Evolutionary conservation across 192 early-diverging fungal species (phyloP).

Genomic region (Dispira simplex): DNA sequence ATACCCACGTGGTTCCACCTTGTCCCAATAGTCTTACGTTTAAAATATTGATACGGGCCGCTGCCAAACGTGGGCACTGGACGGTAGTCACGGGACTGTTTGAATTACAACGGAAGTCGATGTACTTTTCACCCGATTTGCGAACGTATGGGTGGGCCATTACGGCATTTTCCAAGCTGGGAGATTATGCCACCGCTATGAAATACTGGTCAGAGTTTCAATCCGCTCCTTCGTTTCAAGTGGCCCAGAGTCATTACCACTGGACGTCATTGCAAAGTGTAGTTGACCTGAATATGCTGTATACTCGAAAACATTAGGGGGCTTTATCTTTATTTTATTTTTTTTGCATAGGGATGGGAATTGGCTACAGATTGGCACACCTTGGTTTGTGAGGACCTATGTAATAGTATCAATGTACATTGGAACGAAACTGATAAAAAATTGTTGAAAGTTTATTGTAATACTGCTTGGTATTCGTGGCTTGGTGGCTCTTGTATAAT

Average conservation of each 20-base stretch:
- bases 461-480: too few relatives aligned
- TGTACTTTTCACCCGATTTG: constrained; percentile 3
- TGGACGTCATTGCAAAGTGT: neutral
- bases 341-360: too few relatives aligned
- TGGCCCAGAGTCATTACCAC: constrained; percentile 3
- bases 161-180: neutral
- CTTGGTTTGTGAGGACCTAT: too few relatives aligned
- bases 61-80: neutral
- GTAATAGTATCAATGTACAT: too few relatives aligned
- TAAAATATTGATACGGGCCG: constrained; percentile 7
- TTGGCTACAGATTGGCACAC: too few relatives aligned
- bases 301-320: neutral
- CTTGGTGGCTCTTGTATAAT: too few relatives aligned
- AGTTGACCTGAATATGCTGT: neutral
- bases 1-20: neutral
- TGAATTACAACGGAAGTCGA: neutral
- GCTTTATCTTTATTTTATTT: too few relatives aligned
- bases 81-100: neutral
- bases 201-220: constrained; percentile 8
- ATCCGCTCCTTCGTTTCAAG: constrained; percentile 4
- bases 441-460: too few relatives aligned
- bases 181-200: neutral
- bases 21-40: constrained; percentile 8
- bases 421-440: too few relatives aligned
- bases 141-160: constrained; percentile 7